Evolutionary conservation across 768 basidiomycete species (phyloP), one percentile per base, ranked within the genome.

Genomic region (Pleurotus tuber-regium): DNA sequence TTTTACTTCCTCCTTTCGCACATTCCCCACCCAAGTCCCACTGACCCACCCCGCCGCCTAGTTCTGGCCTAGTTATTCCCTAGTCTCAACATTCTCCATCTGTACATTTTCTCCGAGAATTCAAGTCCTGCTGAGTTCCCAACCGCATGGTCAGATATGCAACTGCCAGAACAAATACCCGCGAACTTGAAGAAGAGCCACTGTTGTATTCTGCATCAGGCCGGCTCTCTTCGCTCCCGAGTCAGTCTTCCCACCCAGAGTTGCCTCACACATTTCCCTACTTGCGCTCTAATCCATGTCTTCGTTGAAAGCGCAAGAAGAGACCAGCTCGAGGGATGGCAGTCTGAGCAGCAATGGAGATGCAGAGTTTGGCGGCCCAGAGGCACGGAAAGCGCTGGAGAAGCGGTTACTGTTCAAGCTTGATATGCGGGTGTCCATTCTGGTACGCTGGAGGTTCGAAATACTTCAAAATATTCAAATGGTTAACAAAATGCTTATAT

Each of bases 351-450:
- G 62, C 14, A 23, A 49, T 11, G 12, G 10, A 18, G 55, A 56
- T 42, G 47, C 46, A 16, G 51, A 49, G 16, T 53, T 53, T 35
- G 55, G 54, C 8, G 54, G 54, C 5, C 28, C 28, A 29, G 52
- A 57, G 36, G 53, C 53, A 9, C 36, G 53, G 24, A 28, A 43
- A 38, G 39, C 36, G 11, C 51, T 75, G 12, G 75, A 76, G 56
- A 58, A 59, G 31, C 55, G 52, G 14, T 57, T 84, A 9, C 57
- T 83, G 36, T 57, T 66, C 56, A 84, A 80, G 53, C 54, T 84
- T 24, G 81, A 84, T 61, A 48, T 65, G 14, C 65, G 77, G 25
- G 77, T 80, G 74, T 72, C 72, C 16, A 75, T 79, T 51, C 57
- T 76, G 40, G 46, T 48, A 21, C 31, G 29, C 14, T 16, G 16